A percentile compares a stretch with the other conserved stretches of the same genome.
These are phyloP conservation scores for Pestalotiopsis sp. DNA, from an alignment of 2,329 filamentous ascomycete genomes.

Conservation along the genomic window DNA sequence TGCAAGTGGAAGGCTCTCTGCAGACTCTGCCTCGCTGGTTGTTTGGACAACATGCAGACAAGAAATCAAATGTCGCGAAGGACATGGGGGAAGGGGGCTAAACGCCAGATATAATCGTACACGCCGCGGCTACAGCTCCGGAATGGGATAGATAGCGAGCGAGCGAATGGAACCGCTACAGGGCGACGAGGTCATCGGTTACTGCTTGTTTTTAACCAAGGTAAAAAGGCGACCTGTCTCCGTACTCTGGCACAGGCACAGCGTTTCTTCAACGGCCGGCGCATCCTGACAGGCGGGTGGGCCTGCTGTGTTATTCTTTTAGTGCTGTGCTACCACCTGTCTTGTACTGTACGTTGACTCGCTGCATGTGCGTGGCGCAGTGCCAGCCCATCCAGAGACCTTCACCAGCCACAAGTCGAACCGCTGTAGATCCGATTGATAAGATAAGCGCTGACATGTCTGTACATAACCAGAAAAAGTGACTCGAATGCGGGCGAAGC, in stretches of 20 bases:
- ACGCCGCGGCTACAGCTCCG: neutral
- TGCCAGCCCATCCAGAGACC: neutral
- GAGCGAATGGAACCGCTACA: neutral
- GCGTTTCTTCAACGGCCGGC: neutral
- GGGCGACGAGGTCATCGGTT: neutral
- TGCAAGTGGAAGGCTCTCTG: conserved; percentile 11
- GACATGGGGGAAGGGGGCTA: neutral
- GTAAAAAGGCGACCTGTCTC: neutral
- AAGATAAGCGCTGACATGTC: neutral
- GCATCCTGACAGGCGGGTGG: neutral
- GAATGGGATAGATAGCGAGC: neutral
- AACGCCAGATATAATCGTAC: conserved; percentile 9
- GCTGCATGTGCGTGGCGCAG: neutral
- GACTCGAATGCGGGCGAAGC: neutral
- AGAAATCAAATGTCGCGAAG: neutral
- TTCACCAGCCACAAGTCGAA: neutral
- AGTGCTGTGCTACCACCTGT: neutral
- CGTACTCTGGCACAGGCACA: neutral
- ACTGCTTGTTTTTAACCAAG: conserved; percentile 7
- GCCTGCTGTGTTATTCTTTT: neutral
- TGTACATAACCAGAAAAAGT: neutral
- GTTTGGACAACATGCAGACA: conserved; percentile 7
- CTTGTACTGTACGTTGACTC: neutral
- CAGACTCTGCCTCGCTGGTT: conserved; percentile 8
- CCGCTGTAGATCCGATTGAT: conserved; percentile 2